Conservation (phyloP, 768 basidiomycete genomes). For the Lentinula raphanica region DNA sequence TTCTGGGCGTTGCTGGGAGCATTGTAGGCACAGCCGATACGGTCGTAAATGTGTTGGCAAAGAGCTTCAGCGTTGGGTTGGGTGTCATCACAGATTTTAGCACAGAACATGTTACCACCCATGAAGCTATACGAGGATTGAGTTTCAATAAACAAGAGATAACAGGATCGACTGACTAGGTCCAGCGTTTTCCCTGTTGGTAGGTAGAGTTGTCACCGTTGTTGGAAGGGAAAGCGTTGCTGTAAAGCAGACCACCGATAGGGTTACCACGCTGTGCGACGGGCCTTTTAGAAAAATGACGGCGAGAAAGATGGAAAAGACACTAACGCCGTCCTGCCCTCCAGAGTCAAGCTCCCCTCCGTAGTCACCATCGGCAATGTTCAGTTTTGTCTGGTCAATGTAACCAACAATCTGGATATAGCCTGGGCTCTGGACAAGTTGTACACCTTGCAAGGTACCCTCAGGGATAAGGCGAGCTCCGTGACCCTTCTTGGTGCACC, state of each 20-base stretch:
- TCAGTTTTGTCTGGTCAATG: constrained; percentile 50
- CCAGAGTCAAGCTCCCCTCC: constrained; percentile 73
- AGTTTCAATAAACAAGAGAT: not conserved
- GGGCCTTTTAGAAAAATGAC: not conserved
- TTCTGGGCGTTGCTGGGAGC: constrained; percentile 41
- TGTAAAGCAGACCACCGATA: constrained; percentile 49
- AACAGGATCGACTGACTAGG: constrained; percentile 27
- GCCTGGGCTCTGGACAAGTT: constrained; percentile 46
- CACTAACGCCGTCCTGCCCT: constrained; percentile 48
- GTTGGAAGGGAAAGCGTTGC: constrained; percentile 33
- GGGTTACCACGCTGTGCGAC: constrained; percentile 47
- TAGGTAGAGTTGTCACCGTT: constrained; percentile 28
- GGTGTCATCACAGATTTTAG: constrained; percentile 50
- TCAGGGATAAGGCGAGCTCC: constrained; percentile 61
- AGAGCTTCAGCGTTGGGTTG: constrained; percentile 31
- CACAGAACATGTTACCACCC: constrained; percentile 42
- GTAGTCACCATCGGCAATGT: constrained; percentile 42
- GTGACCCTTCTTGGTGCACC: constrained; percentile 59
- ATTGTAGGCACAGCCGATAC: constrained; percentile 52
- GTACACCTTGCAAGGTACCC: constrained; percentile 52
- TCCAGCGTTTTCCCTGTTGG: constrained; percentile 47
- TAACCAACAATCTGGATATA: constrained; percentile 55
- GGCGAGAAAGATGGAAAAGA: not conserved
- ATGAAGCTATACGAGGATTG: constrained; percentile 37
- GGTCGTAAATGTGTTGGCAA: constrained; percentile 39